Base-by-base conservation (phyloP, 495 filamentous ascomycete genomes). In the Aspergillus saccharolyticus region DNA sequence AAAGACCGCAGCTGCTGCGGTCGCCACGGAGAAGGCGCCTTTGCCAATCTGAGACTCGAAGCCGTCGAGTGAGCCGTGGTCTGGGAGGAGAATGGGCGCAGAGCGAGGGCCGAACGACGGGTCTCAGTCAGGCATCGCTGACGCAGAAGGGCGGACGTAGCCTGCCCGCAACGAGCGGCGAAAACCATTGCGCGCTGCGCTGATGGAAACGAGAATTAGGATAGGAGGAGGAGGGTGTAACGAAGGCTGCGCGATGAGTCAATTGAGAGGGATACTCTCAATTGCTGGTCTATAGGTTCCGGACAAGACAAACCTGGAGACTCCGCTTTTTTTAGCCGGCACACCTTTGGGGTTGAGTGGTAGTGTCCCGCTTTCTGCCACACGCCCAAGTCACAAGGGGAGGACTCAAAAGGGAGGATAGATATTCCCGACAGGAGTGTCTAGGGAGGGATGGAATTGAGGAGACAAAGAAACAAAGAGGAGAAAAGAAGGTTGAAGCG, bases 121-220 rank as follows among this genome's bases (percentile, higher is more conserved):
- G 76, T 63, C 57, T 75, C 74, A 63, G 63, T 63, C 57, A 76
- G 63, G 61, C 74, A 75, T 64, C 74, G 74, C 65, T 75, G 75
- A 65, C 74, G 74, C 66, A 78, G 63, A 58, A 78, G 64, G 53
- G 68, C 57, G 65, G 74, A 67, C 53, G 75, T 67, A 52, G 75
- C 75, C 67, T 77, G 76, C 65, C 74, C 76, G 68, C 74, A 75
- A 68, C 76, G 76, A 74, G 76, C 73, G 64, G 74, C 71, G 67
- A 77, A 72, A 76, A 73, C 76, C 76, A 79, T 79, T 67, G 74
- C 71, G 73, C 66, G 60, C 66, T 53, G 66, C 70, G 63, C 72
- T 61, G 63, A 54, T 59, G 47, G 44, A 63, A 19, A 57, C 30
- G 19, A 54, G 46, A 24, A 39, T 39, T 39, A 39, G 10, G 33